Evolutionary conservation across 1,284 basidiomycete species (phyloP).

Genomic region (Trichosporon ovoides): DNA sequence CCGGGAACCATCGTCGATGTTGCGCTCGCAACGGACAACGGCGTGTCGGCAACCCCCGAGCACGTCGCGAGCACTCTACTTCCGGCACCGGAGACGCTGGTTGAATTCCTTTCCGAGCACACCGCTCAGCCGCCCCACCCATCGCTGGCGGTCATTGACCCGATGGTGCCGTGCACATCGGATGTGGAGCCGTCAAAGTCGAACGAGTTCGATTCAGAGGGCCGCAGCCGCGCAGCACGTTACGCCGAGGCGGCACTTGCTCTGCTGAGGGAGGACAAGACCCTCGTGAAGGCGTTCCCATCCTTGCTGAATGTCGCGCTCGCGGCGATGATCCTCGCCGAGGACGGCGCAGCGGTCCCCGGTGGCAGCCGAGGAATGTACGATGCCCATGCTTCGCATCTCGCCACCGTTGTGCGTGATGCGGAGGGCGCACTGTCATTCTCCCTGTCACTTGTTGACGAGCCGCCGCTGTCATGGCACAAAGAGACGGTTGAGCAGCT

Average conservation of each 20-base stretch:
- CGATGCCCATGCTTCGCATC: conserved; percentile 45
- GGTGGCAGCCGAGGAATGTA: conserved; percentile 55
- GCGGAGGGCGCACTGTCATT: conserved; percentile 64
- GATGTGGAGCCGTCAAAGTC: conserved; percentile 8
- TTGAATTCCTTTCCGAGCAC: conserved; percentile 20
- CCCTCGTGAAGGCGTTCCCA: conserved; percentile 52
- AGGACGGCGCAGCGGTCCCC: conserved; percentile 54
- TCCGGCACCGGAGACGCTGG: conserved; percentile 19
- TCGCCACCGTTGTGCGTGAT: conserved; percentile 54
- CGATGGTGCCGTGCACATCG: conserved; percentile 43
- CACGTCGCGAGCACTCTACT: conserved; percentile 25
- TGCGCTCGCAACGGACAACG: conserved; percentile 30
- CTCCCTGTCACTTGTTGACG: conserved; percentile 55
- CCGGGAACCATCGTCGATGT: conserved; percentile 38
- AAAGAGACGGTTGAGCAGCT: conserved; percentile 49
- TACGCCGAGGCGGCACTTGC: conserved; percentile 59
- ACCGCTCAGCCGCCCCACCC: conserved; percentile 53
- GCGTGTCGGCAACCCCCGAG: conserved; percentile 13
- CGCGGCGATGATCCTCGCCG: conserved; percentile 43
- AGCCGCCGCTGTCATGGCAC: conserved; percentile 54
- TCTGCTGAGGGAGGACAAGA: conserved; percentile 60
- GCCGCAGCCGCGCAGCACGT: conserved; percentile 58
- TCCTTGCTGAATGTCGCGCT: conserved; percentile 29
- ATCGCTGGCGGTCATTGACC: conserved; percentile 62
- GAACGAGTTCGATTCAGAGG: conserved; percentile 48